Base-by-base conservation (phyloP, 768 basidiomycete species). In the Psilocybe cyanescens region DNA sequence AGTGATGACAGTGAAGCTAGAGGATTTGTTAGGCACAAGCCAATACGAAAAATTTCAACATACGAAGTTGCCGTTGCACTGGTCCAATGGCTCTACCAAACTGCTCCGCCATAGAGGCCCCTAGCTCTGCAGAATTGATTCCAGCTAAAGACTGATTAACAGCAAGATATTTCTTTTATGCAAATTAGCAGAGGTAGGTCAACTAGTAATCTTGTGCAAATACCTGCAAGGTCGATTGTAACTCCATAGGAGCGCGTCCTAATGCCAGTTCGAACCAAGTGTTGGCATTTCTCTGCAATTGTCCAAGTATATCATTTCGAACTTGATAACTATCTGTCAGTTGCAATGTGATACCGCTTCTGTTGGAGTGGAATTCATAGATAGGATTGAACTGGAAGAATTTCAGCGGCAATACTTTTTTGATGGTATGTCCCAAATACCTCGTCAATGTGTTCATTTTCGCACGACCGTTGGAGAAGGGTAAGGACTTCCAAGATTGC, bases 401-500 rank as follows among this genome's bases (percentile, higher is more conserved):
- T 5, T 57, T 39, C 24, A 24, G 37, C 8, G 51, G n/a, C 41
- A 54, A 49, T 30, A 48, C 28, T 41, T 52, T n/a, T 51, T 11
- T 45, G 33, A 28, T 51, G 45, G 8, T 54, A 53, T 48, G 0
- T 46, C 29, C 31, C 6, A 65, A 79, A 56, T 64, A 93, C 95
- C 86, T 99, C 97, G 75, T 98, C 94, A 3, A 85, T 77, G 67
- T 87, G 94, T 76, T 97, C 94, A 62, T 94, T 91, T 74, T 98
- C 94, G 69, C 93, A 94, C 0, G 94, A 88, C 51, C 88, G 84
- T 61, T 95, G 86, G 64, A 99, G 78, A 8, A 98, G 80, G 0
- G 97, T 98, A 61, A 99, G 81, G 48, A 94, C 89, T 69, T 99
- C 97, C 41, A 99, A 80, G 51, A 98, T 90, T 41, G 92, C 87